Conservation (phyloP, 208 protist genomes). For the Leishmania lainsoni region DNA sequence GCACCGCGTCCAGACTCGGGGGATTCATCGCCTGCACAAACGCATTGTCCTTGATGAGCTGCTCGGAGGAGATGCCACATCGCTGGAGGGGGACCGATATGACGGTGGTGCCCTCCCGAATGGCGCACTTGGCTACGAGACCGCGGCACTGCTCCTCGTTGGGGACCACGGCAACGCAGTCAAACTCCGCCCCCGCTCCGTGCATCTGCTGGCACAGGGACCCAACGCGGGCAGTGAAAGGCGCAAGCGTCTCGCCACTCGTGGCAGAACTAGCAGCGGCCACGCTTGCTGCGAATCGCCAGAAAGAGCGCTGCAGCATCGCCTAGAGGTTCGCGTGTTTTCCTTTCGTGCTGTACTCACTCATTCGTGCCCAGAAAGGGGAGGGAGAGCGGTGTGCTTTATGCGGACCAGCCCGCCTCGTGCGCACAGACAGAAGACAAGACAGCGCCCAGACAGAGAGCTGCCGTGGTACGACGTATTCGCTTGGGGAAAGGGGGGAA, state of each 20-base stretch:
- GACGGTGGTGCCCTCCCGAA: slow-evolving; percentile 65
- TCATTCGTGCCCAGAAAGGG: too few relatives aligned
- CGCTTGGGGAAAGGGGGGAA: neutral
- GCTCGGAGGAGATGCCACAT: slow-evolving; percentile 46
- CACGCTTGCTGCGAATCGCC: slow-evolving; percentile 8
- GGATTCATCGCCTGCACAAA: slow-evolving; percentile 31
- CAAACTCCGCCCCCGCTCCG: slow-evolving; percentile 38
- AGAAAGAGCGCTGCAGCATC: slow-evolving; percentile 12
- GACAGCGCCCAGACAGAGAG: neutral
- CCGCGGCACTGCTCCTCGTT: slow-evolving; percentile 49
- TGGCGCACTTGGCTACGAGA: slow-evolving; percentile 43
- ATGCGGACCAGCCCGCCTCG: neutral
- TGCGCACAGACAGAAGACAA: neutral
- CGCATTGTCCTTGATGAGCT: slow-evolving; percentile 36
- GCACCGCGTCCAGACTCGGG: slow-evolving; percentile 60
- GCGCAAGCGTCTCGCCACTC: slow-evolving; percentile 9
- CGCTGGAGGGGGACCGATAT: slow-evolving; percentile 57
- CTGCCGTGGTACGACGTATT: neutral
- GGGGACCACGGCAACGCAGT: slow-evolving; percentile 49
- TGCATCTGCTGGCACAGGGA: slow-evolving; percentile 27
- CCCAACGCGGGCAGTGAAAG: slow-evolving; percentile 29
- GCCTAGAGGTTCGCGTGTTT: neutral
- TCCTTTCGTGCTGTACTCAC: neutral
- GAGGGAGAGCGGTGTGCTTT: neutral
- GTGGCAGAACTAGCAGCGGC: slow-evolving; percentile 5